A percentile compares a stretch with the other conserved stretches of the same genome.
Evolutionary conservation across 495 filamentous ascomycete species (phyloP).

Genomic region (Lichenothelia convexa): DNA sequence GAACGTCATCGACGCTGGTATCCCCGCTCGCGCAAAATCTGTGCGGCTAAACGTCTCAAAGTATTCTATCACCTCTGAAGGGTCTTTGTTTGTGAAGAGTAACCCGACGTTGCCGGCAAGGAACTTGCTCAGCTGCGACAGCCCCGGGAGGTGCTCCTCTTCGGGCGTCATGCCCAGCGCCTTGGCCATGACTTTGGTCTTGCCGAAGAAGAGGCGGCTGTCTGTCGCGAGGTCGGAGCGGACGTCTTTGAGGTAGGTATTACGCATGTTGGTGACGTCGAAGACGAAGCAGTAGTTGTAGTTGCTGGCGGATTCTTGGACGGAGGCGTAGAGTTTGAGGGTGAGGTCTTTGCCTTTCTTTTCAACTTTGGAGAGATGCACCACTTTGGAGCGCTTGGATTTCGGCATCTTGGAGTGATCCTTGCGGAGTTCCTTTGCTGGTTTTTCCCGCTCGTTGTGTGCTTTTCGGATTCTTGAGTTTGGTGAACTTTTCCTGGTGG

Average conservation of each 20-base stretch:
- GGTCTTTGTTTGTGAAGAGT: constrained; percentile 64
- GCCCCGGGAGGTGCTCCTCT: constrained; percentile 55
- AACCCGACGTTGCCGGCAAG: constrained; percentile 72
- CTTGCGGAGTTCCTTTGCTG: too few species aligned
- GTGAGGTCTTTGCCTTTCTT: constrained; percentile 91
- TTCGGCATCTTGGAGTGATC: constrained; percentile 86
- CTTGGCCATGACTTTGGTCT: constrained; percentile 94
- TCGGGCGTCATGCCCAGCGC: constrained; percentile 62
- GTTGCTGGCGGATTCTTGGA: constrained; percentile 66
- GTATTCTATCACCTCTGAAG: constrained; percentile 42
- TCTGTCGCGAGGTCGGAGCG: constrained; percentile 65
- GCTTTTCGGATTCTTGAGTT: too few species aligned
- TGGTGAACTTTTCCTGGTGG: too few species aligned
- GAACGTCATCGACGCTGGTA: constrained; percentile 51
- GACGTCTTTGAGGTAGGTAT: constrained; percentile 88
- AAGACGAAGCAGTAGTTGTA: constrained; percentile 90
- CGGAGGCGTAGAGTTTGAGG: constrained; percentile 67
- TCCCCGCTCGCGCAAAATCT: constrained; percentile 83
- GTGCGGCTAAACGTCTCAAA: constrained; percentile 46
- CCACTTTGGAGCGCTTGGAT: constrained; percentile 79
- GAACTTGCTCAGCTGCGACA: constrained; percentile 48
- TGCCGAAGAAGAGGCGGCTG: constrained; percentile 93
- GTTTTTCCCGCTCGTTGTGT: too few species aligned
- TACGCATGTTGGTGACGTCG: constrained; percentile 93
- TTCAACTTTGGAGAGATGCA: constrained; percentile 71